Evolutionary conservation across 2,329 filamentous ascomycete species (phyloP), one percentile per base, ranked within the genome.

Genomic region (Aspergillus proliferans): DNA sequence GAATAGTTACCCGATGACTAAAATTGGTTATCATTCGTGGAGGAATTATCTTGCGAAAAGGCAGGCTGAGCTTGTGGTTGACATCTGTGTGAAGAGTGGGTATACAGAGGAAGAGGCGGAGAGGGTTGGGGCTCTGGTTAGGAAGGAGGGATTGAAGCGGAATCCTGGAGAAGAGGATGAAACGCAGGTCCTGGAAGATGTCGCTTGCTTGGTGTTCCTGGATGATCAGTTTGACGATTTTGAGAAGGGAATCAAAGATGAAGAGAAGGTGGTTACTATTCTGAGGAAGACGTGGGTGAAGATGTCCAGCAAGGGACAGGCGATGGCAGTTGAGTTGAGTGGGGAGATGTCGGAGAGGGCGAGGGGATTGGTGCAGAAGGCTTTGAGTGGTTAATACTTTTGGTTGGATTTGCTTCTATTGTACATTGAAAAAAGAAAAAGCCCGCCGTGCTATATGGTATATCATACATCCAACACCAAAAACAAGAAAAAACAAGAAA

Each of bases 201-300:
- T 89, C 42, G 89, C 89, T 3, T 94, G 88, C 64, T 71, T 95
- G 48, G 88, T 94, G 24, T 95, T 95, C 65, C 71, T 95, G 56
- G 88, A 93, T 64, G 88, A 92, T 64, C 87, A 93, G 64, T 86
- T 94, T 54, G 88, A 91, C 60, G 81, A 79, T 45, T 95, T 93
- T 69, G 85, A 88, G 74, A 76, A 78, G 63, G 77, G 80, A 24
- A 78, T 59, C 47, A 62, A 84, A 47, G 86, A 89, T 61, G 87
- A 92, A 70, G 84, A 83, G 45, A 94, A 93, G 76, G 82, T 89
- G 51, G 65, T 92, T 18, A 72, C 71, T 15, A 88, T 89, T 55
- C 64, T 89, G 65, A 73, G 73, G 58, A 88, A 88, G 78, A 88
- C 85, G 12, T 88, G 85, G 85, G 82, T 61, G 43, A 89, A 89